A percentile compares a stretch with the other conserved stretches of the same genome.
Conservation (phyloP, 345 rosid species). For the Gossypium mustelinum region DNA sequence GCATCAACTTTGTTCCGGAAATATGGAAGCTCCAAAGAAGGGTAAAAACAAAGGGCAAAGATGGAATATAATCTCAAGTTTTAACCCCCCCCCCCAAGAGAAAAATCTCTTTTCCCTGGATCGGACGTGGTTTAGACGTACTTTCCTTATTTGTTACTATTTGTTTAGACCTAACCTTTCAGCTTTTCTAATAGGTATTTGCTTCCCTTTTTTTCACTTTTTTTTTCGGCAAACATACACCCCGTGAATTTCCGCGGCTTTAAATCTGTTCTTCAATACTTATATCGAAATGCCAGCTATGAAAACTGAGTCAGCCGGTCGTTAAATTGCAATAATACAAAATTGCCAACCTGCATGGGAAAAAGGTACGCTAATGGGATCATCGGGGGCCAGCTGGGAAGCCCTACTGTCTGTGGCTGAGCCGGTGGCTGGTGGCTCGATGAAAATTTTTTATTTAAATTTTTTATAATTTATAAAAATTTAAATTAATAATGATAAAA, state of each 20-base stretch:
- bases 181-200: neutral
- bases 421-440: no score
- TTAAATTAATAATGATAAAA: no score
- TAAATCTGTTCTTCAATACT: neutral
- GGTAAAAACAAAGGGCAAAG: neutral
- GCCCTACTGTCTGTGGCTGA: no score
- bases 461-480: no score
- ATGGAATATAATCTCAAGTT: neutral
- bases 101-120: no score
- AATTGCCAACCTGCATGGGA: neutral
- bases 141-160: neutral
- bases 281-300: neutral
- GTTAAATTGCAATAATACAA: neutral
- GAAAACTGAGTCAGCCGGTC: neutral
- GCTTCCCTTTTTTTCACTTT: neutral
- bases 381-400: no score
- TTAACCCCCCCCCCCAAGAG: neutral
- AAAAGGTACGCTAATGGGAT: neutral
- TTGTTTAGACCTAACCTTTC: neutral
- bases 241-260: conserved; percentile 1
- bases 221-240: neutral
- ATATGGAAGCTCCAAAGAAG: neutral
- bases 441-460: no score
- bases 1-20: neutral
- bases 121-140: neutral